These are phyloP conservation scores for Microthlaspi erraticum DNA, from an alignment of 345 rosid species.

Conservation along the genomic window DNA sequence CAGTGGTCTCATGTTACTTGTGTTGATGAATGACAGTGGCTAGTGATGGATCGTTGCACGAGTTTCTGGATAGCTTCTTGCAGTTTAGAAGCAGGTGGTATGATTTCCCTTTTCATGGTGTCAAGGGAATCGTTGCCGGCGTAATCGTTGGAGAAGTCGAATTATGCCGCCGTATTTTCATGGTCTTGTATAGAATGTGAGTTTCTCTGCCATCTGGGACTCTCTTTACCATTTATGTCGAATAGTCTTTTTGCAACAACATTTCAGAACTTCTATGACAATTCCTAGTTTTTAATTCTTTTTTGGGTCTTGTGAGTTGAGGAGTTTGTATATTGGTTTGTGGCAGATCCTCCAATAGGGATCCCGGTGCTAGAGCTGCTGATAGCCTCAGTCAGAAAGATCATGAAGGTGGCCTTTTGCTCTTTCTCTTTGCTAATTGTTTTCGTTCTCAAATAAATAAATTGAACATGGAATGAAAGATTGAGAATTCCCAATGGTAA, in stretches of 20 bases:
- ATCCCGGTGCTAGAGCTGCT: constrained; percentile 77
- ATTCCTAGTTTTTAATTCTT: background rate
- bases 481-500: constrained; percentile 7
- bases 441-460: background rate
- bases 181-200: constrained; percentile 91
- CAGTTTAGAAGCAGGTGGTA: constrained; percentile 93
- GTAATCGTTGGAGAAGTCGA: constrained; percentile 85
- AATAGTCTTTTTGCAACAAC: background rate
- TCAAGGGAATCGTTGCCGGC: constrained; percentile 85
- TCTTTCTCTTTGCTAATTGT: constrained; percentile 9
- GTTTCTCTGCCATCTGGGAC: background rate
- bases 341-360: constrained; percentile 86
- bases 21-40: constrained; percentile 60
- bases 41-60: constrained; percentile 71
- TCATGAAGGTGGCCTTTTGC: constrained; percentile 67
- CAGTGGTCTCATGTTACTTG: constrained; percentile 13
- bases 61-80: constrained; percentile 80
- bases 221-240: background rate
- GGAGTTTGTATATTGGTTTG: constrained; percentile 16
- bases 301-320: constrained; percentile 26
- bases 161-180: constrained; percentile 79
- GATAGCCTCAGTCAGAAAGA: constrained; percentile 74
- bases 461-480: background rate
- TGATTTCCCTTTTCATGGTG: constrained; percentile 90
- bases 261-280: background rate